Percentiles rank a stretch among this genome's conserved stretches.
Evolutionary conservation across 139 green algal species (phyloP).

Genomic region (Volvox reticuliferus): DNA sequence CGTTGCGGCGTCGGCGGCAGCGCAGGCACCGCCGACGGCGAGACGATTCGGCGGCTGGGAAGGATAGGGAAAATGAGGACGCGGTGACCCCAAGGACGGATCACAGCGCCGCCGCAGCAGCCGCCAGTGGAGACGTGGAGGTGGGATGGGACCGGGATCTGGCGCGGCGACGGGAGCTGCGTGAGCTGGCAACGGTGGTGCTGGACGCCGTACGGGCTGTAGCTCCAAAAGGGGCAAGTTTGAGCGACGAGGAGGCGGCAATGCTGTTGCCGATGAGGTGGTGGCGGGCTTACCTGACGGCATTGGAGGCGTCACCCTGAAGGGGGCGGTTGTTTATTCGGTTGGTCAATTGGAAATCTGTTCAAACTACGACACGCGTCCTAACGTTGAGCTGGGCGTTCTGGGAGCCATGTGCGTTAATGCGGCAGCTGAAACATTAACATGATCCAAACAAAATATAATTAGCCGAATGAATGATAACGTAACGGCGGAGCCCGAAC

Average conservation of each 20-base stretch:
- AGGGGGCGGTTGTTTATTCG: no score
- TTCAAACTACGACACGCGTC: no score
- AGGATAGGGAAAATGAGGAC: no score
- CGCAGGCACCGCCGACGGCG: not conserved
- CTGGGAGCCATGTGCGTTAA: no score
- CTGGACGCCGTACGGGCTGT: not conserved
- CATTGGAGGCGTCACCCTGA: not conserved
- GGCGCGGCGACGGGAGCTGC: not conserved
- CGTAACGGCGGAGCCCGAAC: no score
- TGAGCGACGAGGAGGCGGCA: not conserved
- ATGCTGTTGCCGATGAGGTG: slow-evolving; percentile 13
- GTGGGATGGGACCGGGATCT: not conserved
- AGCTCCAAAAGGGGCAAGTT: not conserved
- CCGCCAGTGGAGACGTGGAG: not conserved
- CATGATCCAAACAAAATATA: no score
- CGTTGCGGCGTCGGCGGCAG: not conserved
- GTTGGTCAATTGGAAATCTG: no score
- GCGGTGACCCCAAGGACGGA: no score
- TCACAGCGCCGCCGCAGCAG: not conserved
- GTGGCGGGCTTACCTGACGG: slow-evolving; percentile 24
- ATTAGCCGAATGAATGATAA: no score
- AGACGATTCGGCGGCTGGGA: no score
- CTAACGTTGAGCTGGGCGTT: no score
- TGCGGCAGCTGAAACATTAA: no score
- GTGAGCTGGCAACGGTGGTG: not conserved